Percentiles rank a stretch among this genome's conserved stretches.
Evolutionary conservation across 768 basidiomycete species (phyloP).

Genomic region (Pisolithus microcarpus): DNA sequence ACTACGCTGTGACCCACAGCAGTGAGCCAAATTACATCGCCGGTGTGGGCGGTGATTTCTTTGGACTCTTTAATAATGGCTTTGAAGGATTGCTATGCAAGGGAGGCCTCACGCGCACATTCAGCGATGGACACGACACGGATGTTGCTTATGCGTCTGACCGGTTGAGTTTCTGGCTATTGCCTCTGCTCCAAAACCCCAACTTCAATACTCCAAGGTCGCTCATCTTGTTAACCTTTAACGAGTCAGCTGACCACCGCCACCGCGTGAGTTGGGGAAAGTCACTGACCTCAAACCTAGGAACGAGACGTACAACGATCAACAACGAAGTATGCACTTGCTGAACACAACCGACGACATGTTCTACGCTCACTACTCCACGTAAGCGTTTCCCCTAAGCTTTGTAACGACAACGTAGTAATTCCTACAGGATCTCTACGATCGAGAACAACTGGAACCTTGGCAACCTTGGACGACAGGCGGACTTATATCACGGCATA

Average conservation of each 20-base stretch:
- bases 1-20: conserved; percentile 47
- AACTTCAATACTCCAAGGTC: conserved; percentile 50
- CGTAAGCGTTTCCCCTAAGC: conserved; percentile 13
- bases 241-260: conserved; percentile 38
- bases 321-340: conserved; percentile 45
- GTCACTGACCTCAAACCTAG: too few relatives aligned
- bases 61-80: conserved; percentile 38
- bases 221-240: conserved; percentile 56
- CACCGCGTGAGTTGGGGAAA: neutral
- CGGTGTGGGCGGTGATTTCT: conserved; percentile 46
- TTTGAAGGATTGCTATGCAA: neutral
- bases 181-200: conserved; percentile 41
- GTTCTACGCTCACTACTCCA: conserved; percentile 58
- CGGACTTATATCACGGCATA: neutral
- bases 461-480: conserved; percentile 56
- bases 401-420: too few relatives aligned
- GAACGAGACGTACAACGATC: conserved; percentile 23
- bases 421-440: conserved; percentile 35
- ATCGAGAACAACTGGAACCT: too few relatives aligned
- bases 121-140: conserved; percentile 58
- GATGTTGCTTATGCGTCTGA: conserved; percentile 42
- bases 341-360: conserved; percentile 43
- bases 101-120: neutral
- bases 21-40: conserved; percentile 57
- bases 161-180: conserved; percentile 47